Base-by-base conservation (phyloP, 108 stramenopile species). In the Pseudonitzschia pungens region DNA sequence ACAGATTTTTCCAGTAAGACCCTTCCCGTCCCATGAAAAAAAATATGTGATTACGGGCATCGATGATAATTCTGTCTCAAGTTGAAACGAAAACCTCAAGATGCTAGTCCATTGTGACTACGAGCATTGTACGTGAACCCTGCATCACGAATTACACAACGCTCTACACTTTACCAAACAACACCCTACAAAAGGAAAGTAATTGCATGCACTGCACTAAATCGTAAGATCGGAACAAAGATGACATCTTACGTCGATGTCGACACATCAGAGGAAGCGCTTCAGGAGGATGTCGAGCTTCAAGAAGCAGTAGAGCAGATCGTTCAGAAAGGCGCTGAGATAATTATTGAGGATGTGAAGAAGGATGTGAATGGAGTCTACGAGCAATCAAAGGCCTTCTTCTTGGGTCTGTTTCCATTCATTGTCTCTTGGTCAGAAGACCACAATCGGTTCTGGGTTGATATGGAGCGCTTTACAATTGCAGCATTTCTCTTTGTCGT, bases 211-310 rank as follows among this genome's bases (percentile, higher is more conserved):
- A n/a, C n/a, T n/a, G n/a, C n/a, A n/a, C n/a, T n/a, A 1, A 48
- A 48, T 12, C 10, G 45, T 18, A 48, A 12, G 16, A 18, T 18
- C 2, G 45, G 2, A 48, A 48, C n/a, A 18, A 55, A 5, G 22
- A 74, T 74, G 66, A 70, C 69, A 0, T 69, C 52, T 14, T 77
- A 77, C 62, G 62, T 72, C 64, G 77, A 78, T 52, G 71, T 78
- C 54, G 77, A 78, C 50, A 67, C 52, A 44, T 72, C 77, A 21
- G 71, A 70, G 28, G 83, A 84, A 54, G 83, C 77, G 2, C 22
- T 84, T 1, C 75, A 77, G 31, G 78, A 79, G 52, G 83, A 84
- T 51, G 83, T 77, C 65, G 83, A 76, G 44, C 52, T 84, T 26
- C 76, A 76, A 33, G 78, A 84, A 33, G 78, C 72, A 0, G 78